Percentiles rank a stretch among this genome's conserved stretches.
phyloP scores from a whole-genome alignment of 1,139 yeast genomes.

The Pneumocystis oryctolagi region DNA sequence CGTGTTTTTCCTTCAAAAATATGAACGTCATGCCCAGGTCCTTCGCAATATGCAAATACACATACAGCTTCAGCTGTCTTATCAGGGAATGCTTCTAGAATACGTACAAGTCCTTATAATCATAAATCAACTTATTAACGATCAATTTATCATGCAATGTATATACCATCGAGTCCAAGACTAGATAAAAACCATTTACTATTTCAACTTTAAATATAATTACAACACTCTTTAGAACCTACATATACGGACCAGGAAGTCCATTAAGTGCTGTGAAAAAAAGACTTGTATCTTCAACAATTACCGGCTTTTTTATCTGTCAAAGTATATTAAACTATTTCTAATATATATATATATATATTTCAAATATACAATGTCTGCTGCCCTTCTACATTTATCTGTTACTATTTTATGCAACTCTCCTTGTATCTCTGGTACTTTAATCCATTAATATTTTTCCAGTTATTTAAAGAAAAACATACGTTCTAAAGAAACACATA shows the following conservation, averaged over 20 bases:
- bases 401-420: constrained; percentile 65
- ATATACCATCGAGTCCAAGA: constrained; percentile 48
- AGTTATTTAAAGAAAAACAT: background rate
- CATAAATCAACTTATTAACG: background rate
- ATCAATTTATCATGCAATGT: background rate
- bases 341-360: background rate
- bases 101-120: constrained; percentile 37
- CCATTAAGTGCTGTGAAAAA: constrained; percentile 67
- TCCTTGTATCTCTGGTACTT: constrained; percentile 60
- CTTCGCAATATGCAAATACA: constrained; percentile 81
- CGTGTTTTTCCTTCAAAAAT: constrained; percentile 65
- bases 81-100: constrained; percentile 68
- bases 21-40: constrained; percentile 55
- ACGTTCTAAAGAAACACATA: constrained; percentile 10
- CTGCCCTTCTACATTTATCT: constrained; percentile 71
- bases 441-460: background rate
- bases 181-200: constrained; percentile 75
- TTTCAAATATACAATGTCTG: constrained; percentile 28
- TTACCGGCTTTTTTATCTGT: constrained; percentile 51
- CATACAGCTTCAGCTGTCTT: constrained; percentile 80
- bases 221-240: constrained; percentile 8
- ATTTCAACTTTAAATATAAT: constrained; percentile 18
- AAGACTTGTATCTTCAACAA: constrained; percentile 90
- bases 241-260: constrained; percentile 78
- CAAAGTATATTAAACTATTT: background rate